Base-by-base conservation (phyloP, 768 basidiomycete genomes). In the Boletus rubescentipes region DNA sequence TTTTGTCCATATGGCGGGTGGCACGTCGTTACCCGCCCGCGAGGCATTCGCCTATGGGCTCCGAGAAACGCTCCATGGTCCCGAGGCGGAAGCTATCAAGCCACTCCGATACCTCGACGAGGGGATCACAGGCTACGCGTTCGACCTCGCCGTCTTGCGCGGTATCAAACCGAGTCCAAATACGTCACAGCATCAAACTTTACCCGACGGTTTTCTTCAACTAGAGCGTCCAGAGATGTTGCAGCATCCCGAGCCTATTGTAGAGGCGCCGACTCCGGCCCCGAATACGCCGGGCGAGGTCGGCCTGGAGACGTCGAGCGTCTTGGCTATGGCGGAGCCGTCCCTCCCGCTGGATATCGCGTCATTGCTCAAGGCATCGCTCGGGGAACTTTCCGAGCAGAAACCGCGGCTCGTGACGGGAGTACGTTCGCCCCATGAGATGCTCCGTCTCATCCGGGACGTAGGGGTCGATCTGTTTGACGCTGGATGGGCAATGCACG, bases 391-490 rank as follows among this genome's bases (percentile, higher is more conserved):
- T 2, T 76, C 87, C 0, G 20, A 61, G 2, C 41, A 60, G 9
- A 93, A 93, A 68, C 79, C 78, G 2, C 87, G 93, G 23, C 62
- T 91, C 14, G 77, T 82, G 29, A 83, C 83, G 35, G 77, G 77
- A 1, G 65, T 76, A 0, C 59, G 64, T 4, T 83, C 85, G 0
- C 93, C 92, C 2, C 93, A 93, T 54, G 87, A 91, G 49, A 81
- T 92, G 14, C 82, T 94, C 4, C 70, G 70, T 9, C 78, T 92
- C 26, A 76, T 93, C 30, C 70, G 72, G 2, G 73, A 80, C 39
- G 75, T 86, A 3, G 92, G 93, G 0, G 64, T 90, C 15, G 92
- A 95, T 63, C 57, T 93, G 0, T 86, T 93, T 55, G 91, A 93
- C 61, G 78, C 81, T 0, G 75, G 75, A 9, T 94, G 88, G 85